A percentile compares a stretch with the other conserved stretches of the same genome.
Conservation (phyloP, 345 rosid species). For the Salix arbutifolia region DNA sequence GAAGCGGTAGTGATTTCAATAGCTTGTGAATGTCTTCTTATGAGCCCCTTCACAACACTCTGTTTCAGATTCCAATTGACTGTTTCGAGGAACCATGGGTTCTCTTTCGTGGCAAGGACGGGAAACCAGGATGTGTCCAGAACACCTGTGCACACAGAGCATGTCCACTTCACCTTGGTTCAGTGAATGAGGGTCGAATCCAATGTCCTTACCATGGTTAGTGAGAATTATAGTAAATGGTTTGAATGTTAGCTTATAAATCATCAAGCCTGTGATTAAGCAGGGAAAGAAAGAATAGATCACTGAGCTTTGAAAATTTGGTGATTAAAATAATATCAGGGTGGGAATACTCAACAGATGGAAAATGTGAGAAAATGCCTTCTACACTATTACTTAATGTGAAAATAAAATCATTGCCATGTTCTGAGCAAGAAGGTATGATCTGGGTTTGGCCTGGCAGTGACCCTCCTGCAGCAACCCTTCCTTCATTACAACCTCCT, state of each 20-base stretch:
- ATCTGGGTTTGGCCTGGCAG: constrained; percentile 97
- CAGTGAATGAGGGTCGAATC: constrained; percentile 85
- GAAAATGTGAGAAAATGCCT: constrained; percentile 93
- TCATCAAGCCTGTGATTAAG: background rate
- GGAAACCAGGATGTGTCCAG: constrained; percentile 87
- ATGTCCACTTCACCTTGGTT: constrained; percentile 95
- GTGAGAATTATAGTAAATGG: constrained; percentile 27
- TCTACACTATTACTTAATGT: constrained; percentile 68
- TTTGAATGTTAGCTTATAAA: background rate
- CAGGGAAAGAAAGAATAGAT: background rate
- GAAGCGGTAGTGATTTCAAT: background rate
- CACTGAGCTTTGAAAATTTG: constrained; percentile 12
- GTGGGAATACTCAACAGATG: constrained; percentile 96
- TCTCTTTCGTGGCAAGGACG: constrained; percentile 84
- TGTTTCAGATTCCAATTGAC: constrained; percentile 76
- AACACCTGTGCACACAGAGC: constrained; percentile 98
- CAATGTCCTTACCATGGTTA: constrained; percentile 97
- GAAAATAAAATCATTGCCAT: constrained; percentile 73
- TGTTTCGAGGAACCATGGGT: constrained; percentile 99
- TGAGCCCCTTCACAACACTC: background rate
- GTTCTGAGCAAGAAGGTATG: constrained; percentile 94
- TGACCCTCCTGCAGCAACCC: constrained; percentile 66
- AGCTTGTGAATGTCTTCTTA: background rate
- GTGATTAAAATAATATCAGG: constrained; percentile 41
- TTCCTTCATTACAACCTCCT: constrained; percentile 83